Conservation (phyloP, 768 basidiomycete species). For the Hydnomerulius pinastri region DNA sequence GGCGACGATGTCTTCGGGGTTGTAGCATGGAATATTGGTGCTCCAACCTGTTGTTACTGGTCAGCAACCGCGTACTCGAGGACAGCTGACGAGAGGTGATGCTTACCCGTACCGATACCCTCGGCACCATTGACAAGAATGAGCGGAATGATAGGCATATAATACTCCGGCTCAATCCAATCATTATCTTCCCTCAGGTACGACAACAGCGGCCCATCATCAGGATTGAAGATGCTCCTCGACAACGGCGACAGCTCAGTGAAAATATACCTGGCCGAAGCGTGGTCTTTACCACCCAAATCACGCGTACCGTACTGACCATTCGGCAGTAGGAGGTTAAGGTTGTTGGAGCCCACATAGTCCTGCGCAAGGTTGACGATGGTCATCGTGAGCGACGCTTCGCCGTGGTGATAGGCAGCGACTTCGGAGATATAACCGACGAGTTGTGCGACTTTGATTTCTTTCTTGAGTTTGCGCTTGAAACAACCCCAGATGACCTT, state of each 20-base stretch:
- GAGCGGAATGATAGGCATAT: conserved; percentile 87
- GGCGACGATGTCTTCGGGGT: conserved; percentile 85
- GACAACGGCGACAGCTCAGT: conserved; percentile 78
- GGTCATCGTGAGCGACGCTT: conserved; percentile 80
- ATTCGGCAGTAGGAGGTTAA: conserved; percentile 83
- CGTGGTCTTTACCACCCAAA: conserved; percentile 93
- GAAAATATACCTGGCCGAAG: conserved; percentile 94
- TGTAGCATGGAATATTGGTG: conserved; percentile 88
- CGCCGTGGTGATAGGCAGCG: conserved; percentile 96
- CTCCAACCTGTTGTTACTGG: conserved; percentile 74
- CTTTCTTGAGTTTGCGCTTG: conserved; percentile 88
- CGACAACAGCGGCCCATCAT: conserved; percentile 84
- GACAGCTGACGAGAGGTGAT: neutral
- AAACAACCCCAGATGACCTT: conserved; percentile 97
- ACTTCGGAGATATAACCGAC: conserved; percentile 94
- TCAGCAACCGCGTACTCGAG: conserved; percentile 1
- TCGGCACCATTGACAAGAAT: conserved; percentile 93
- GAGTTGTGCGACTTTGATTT: conserved; percentile 95
- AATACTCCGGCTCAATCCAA: conserved; percentile 91
- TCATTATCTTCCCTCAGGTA: conserved; percentile 85
- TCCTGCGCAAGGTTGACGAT: conserved; percentile 94
- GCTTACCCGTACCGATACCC: conserved; percentile 92
- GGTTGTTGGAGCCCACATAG: conserved; percentile 94
- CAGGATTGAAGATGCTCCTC: conserved; percentile 74
- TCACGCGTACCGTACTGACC: conserved; percentile 97